These are phyloP conservation scores for Pestalotiopsis sp. DNA, from an alignment of 2,329 filamentous ascomycete genomes.

Conservation along the genomic window DNA sequence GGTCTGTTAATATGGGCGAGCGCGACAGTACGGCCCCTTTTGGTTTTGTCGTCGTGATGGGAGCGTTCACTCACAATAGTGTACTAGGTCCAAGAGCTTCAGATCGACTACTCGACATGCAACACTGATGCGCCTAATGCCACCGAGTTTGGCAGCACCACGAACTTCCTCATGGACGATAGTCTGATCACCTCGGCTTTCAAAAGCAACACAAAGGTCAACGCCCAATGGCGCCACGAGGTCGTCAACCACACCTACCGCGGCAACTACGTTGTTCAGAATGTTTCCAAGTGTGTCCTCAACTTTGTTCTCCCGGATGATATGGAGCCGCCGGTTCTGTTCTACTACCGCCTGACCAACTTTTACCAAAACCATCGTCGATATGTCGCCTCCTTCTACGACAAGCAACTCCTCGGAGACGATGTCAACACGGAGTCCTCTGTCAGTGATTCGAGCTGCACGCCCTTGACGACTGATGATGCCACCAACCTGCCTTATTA, in stretches of 20 bases:
- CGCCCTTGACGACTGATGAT: conserved; percentile 60
- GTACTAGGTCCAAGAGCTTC: conserved; percentile 81
- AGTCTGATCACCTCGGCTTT: conserved; percentile 71
- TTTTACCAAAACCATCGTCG: conserved; percentile 99
- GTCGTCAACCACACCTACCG: conserved; percentile 42
- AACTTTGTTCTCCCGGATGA: conserved; percentile 79
- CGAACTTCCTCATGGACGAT: conserved; percentile 51
- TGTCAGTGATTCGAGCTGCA: conserved; percentile 73
- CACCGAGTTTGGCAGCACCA: conserved; percentile 12
- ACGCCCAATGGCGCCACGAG: conserved; percentile 37
- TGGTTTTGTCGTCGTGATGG: background rate
- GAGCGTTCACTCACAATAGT: conserved; percentile 18
- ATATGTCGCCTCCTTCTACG: conserved; percentile 89
- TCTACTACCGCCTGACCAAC: conserved; percentile 96
- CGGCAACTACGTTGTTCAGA: conserved; percentile 18
- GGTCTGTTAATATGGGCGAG: conserved; percentile 86
- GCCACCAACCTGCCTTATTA: conserved; percentile 73
- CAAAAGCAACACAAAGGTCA: conserved; percentile 52
- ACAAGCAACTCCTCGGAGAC: conserved; percentile 77
- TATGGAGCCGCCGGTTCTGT: conserved; percentile 79
- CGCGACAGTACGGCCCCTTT: conserved; percentile 60
- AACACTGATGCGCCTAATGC: conserved; percentile 52
- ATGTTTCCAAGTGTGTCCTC: conserved; percentile 65
- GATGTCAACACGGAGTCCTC: conserved; percentile 55
- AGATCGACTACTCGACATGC: conserved; percentile 89